Base-by-base conservation (phyloP, 1,284 basidiomycete genomes). In the Malassezia sympodialis region DNA sequence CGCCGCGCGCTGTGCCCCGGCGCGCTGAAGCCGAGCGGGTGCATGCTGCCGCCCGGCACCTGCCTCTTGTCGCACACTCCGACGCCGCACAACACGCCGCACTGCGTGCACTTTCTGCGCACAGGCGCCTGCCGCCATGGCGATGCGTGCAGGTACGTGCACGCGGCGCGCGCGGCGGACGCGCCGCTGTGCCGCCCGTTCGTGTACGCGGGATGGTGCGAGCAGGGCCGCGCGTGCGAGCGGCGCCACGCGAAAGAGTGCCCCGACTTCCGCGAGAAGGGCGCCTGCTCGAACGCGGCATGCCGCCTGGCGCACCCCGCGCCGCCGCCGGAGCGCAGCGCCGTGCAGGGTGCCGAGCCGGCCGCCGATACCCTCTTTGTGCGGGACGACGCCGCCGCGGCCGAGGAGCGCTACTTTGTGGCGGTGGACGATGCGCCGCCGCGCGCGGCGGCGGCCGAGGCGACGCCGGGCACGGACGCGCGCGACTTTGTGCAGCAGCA, bases 191-290 rank as follows among this genome's bases (percentile, higher is more conserved):
- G 72, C 35, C 45, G 49, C 3, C 53, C 60, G 15, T 74, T 74
- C 27, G 58, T 62, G 50, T 53, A 60, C 7, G 51, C 65, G 30
- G 72, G 71, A 4, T 74, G 69, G 69, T 74, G 72, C 56, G 65
- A 66, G 1, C 46, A 47, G 19, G 72, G 71, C 1, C 42, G 24
- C 19, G 50, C 31, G 8, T 74, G 72, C 43, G 35, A 45, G 11
- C 17, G 58, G 48, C 54, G 70, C 21, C 72, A 74, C 46, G 66
- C 72, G 28, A 69, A 62, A 41, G 72, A 73, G 24, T 72, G 69
- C 47, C 67, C 69, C 2, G 69, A 69, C 35, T 73, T 69, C 49
- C 59, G 65, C 12, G 63, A 64, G 24, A 58, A 55, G 19, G 70
- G 72, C 10, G 59, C 49, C 32, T 73, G 70, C 51, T 39, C 54